Conservation (phyloP, 768 basidiomycete species). For the Fomitopsis serialis region DNA sequence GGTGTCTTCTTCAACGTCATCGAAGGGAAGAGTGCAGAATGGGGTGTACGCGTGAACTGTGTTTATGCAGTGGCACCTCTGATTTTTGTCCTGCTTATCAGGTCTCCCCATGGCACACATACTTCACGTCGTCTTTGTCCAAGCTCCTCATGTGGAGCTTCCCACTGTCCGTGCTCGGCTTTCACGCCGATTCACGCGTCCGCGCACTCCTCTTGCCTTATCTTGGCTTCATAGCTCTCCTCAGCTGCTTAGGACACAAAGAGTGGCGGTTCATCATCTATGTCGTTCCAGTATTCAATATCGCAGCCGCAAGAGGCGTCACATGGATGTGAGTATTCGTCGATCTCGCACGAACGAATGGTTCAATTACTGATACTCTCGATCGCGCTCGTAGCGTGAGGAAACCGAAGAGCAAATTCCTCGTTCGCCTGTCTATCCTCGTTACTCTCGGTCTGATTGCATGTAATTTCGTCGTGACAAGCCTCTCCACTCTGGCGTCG, state of each 20-base stretch:
- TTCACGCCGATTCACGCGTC: conserved; percentile 40
- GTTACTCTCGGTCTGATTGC: conserved; percentile 41
- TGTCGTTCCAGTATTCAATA: conserved; percentile 73
- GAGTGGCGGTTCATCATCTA: conserved; percentile 98
- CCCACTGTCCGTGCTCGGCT: conserved; percentile 56
- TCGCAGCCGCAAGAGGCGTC: conserved; percentile 68
- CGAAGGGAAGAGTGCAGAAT: conserved; percentile 80
- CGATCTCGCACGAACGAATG: neutral
- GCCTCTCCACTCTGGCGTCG: conserved; percentile 52
- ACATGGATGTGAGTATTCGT: conserved; percentile 51
- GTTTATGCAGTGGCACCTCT: neutral
- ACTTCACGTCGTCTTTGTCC: conserved; percentile 65
- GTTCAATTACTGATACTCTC: neutral
- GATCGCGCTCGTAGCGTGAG: conserved; percentile 32
- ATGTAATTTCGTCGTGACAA: conserved; percentile 49
- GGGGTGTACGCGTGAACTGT: conserved; percentile 67
- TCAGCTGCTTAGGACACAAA: conserved; percentile 85
- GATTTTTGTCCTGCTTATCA: conserved; percentile 20
- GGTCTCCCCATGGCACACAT: conserved; percentile 67
- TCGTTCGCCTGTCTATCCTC: conserved; percentile 43
- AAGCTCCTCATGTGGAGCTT: conserved; percentile 66
- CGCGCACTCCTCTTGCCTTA: conserved; percentile 48
- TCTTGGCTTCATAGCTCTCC: conserved; percentile 46
- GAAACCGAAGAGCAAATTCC: conserved; percentile 40
- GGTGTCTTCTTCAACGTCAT: conserved; percentile 82